Evolutionary conservation across 2,329 filamentous ascomycete species (phyloP).

Genomic region (Botrytis medusae): DNA sequence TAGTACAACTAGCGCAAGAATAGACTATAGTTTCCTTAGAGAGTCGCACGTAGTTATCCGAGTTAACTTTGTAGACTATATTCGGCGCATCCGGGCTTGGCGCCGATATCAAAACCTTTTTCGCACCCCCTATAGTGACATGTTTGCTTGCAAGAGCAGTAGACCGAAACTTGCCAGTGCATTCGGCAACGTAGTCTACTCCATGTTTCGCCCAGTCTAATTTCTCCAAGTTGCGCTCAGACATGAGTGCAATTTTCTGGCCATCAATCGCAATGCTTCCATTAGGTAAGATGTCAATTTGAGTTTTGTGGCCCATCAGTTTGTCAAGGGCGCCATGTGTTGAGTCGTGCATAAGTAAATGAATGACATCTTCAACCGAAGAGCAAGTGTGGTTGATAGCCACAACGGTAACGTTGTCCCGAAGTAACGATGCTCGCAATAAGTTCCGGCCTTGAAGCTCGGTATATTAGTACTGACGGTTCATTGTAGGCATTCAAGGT

Average conservation of each 20-base stretch:
- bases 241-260: neutral
- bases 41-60: neutral
- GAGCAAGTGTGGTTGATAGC: neutral
- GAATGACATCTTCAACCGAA: neutral
- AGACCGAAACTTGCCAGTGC: neutral
- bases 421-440: neutral
- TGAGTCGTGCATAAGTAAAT: neutral
- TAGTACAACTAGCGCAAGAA: neutral
- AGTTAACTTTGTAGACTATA: neutral
- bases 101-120: neutral
- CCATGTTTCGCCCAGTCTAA: neutral
- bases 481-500: neutral
- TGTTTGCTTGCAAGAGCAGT: neutral
- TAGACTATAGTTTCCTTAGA: neutral
- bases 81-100: neutral
- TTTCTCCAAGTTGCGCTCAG: neutral
- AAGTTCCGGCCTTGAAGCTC: neutral
- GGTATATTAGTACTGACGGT: neutral
- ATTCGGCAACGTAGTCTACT: neutral
- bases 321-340: neutral
- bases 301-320: neutral
- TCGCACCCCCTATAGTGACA: neutral
- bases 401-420: neutral
- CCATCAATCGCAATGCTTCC: neutral
- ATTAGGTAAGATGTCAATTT: neutral